Base-by-base conservation (phyloP, 768 basidiomycete genomes). In the Hortiboletus flavorubellus region DNA sequence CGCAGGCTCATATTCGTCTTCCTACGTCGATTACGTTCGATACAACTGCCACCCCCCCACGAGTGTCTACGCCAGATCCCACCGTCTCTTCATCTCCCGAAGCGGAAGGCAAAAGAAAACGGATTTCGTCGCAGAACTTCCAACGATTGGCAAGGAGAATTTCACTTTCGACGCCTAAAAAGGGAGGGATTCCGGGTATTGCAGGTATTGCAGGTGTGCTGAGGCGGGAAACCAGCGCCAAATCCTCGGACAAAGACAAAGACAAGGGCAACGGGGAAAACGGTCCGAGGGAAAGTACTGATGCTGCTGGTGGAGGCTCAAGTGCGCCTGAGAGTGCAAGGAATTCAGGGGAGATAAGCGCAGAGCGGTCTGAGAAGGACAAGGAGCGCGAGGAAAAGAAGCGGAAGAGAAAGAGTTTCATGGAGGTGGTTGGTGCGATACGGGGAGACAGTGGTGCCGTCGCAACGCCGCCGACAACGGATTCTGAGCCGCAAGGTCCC, bases 71-170 rank as follows among this genome's bases (percentile, higher is more conserved):
- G 8, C 88, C 90, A 6, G 87, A 91, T 63, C 80, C 79, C 2
- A 42, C 62, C 30, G 83, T 87, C 59, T 78, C 82, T 23, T 56
- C 65, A 4, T 83, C 88, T 14, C 78, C 78, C 1, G 88, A 87
- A 4, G 67, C 80, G n/a, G 89, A 89, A 63, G 82, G 82, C 34
- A 91, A 90, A 75, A 78, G 89, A 57, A 89, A 87, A 66, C 81
- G 89, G 18, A 90, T 89, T 54, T 85, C 89, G 9, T 87, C 89
- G 29, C 91, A 93, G 68, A 92, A 92, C 64, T 89, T 93, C 77
- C 89, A 91, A 68, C 80, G 89, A 16, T 66, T 93, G 37, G 91
- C 89, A 15, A 76, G 89, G 56, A 77, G 83, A 58, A 85, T 93
- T 52, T 91, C 89, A 10, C 69, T 89, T 76, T 30, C 71, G 10